Evolutionary conservation across 2,329 filamentous ascomycete genomes (phyloP), one percentile per base, ranked within the genome.

Genomic region (Monosporascus sp.): DNA sequence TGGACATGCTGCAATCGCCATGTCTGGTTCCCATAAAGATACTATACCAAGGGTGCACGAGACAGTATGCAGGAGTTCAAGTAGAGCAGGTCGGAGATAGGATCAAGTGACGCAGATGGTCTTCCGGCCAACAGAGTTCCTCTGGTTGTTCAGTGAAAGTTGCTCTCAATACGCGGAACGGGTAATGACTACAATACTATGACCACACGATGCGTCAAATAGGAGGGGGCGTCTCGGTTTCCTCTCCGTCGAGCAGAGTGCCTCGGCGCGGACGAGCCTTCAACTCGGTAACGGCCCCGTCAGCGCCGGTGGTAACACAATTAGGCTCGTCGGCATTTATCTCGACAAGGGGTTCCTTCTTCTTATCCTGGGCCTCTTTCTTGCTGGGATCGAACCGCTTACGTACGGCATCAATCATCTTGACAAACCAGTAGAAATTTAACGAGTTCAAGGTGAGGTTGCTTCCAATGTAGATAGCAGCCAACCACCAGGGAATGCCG

Each of bases 341-440:
- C 65, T 69, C 49, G 58, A 55, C 35, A 48, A 58, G 50, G 52
- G 68, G 66, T 48, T 65, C 62, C 55, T 66, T 68, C 40, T 63
- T 59, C 40, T 64, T 59, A 50, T 59, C 64, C 37, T 71, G 24
- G 24, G 22, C 61, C 7, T 65, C 60, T 58, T 72, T 67, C 26
- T 72, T 65, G 5, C 62, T 63, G 38, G 86, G 70, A 55, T 83
- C 79, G 65, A 94, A 94, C 26, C 89, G 79, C 74, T 89, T 91
- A 55, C 85, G 78, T 14, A 94, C 83, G 8, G 89, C 88, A 55
- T 83, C 78, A 57, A 95, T 85, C 90, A 95, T 95, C 79, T 90
- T 91, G 65, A 84, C 78, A 68, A 93, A 94, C 90, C 90, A 95
- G 72, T 86, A 89, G 64, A 89, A 85, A 72, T 95, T 95, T 50